phyloP scores from a whole-genome alignment of 1,139 yeast genomes.

The Zygoascus sp. region DNA sequence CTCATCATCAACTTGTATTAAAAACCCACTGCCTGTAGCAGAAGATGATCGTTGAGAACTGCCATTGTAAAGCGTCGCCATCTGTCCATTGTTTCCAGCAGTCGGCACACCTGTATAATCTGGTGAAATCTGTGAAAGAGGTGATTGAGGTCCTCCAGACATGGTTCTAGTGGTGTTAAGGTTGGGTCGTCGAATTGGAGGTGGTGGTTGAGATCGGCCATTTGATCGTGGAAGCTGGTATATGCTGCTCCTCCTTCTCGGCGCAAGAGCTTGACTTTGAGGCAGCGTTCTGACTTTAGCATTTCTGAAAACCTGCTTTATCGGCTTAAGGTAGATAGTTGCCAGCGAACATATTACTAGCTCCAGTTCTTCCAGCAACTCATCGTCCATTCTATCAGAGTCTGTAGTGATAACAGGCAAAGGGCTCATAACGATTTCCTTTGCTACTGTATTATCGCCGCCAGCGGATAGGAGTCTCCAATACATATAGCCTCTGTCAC shows the following conservation, averaged over 20 bases:
- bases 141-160: conserved; percentile 8
- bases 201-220: background rate
- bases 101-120: background rate
- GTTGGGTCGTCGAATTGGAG: conserved; percentile 1
- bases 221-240: background rate
- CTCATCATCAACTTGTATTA: conserved; percentile 2
- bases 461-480: conserved; percentile 69
- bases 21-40: background rate
- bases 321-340: conserved; percentile 79
- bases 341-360: conserved; percentile 78
- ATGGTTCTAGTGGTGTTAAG: conserved; percentile 1
- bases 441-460: conserved; percentile 35
- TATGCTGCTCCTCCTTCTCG: conserved; percentile 25
- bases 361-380: conserved; percentile 73
- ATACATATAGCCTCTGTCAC: conserved; percentile 82
- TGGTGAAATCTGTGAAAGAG: background rate
- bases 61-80: background rate
- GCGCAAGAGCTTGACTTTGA: conserved; percentile 58
- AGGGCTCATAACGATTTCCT: conserved; percentile 54
- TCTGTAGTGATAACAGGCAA: conserved; percentile 64
- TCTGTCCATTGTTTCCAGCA: background rate
- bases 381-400: conserved; percentile 66
- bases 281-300: conserved; percentile 54
- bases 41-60: conserved; percentile 4
- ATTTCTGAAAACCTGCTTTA: conserved; percentile 68